Base-by-base conservation (phyloP, 139 green algal genomes). In the Diplosphaera chodatii region DNA sequence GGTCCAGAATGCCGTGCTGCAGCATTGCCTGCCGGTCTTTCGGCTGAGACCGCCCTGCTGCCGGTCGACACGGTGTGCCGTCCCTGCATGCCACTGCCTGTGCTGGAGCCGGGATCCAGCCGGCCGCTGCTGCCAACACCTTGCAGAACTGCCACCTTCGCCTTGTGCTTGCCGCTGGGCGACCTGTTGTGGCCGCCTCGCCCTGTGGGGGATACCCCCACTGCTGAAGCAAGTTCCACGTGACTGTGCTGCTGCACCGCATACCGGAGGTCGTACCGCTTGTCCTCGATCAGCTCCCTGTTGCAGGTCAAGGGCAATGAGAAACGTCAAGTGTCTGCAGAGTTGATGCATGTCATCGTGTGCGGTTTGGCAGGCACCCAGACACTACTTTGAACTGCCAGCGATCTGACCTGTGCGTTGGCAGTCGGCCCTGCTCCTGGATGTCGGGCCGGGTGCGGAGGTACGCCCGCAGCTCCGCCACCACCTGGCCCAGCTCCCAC, bases 221-320 rank as follows among this genome's bases (percentile, higher is more conserved):
- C 67, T 63, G 56, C 41, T 10, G 31, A 64, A 4, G 72, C 77
- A 48, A 82, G 41, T 25, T 32, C 63, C 27, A 64, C 29, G 1
- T 64, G 66, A 5, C 77, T 69, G 40, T 78, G 71, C 66, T 67
- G 63, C 37, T 77, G 69, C 66, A 83, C 15, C 1, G 78, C 78
- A 55, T 77, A 75, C 40, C 71, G 71, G 40, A 83, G 63, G 41
- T 83, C 73, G 59, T 74, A 67, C 29, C 74, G 70, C 32, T 68
- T 67, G 4, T 67, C 74, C 4, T 55, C 32, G 3, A 28, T 27
- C 29, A 83, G 70, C 70, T 83, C 56, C 0, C 21, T 29, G 21
- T 20, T 48, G 37, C 37, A 48, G 6, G 8, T 63, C 55, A 30
- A 30, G 23, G 55, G 16, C 23, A 16, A 22, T 4, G 10, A 63